Evolutionary conservation across 306 rosid genomes (phyloP).

Genomic region (Boehmeria nivea): DNA sequence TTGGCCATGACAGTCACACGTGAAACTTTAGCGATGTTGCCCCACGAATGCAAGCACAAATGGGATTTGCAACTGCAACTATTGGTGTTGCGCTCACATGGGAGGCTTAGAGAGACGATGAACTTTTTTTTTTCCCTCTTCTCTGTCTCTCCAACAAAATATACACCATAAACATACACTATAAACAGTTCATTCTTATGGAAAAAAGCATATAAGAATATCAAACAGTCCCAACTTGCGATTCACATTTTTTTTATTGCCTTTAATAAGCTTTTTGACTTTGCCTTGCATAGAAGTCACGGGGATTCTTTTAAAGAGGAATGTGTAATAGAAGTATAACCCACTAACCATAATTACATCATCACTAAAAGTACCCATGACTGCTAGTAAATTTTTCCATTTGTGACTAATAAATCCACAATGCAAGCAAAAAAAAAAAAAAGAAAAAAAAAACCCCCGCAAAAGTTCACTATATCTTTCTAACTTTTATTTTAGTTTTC

Average conservation of each 20-base stretch:
- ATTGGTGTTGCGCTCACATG: constrained; percentile 14
- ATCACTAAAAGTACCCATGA: no score
- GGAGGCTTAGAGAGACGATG: no score
- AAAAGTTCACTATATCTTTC: neutral
- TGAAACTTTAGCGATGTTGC: constrained; percentile 43
- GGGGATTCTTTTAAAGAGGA: constrained; percentile 24
- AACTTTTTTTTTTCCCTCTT: no score
- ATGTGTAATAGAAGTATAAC: constrained; percentile 18
- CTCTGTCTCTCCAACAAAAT: no score
- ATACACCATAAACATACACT: constrained; percentile 2
- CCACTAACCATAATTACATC: no score
- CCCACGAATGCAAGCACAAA: constrained; percentile 48
- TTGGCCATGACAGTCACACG: constrained; percentile 31
- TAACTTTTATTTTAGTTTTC: no score
- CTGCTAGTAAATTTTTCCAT: neutral
- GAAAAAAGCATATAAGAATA: no score
- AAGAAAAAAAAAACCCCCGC: neutral
- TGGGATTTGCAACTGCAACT: constrained; percentile 1
- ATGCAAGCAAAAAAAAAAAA: no score
- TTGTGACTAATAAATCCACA: no score
- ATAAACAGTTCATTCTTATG: neutral
- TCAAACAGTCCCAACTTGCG: neutral
- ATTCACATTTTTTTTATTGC: constrained; percentile 22
- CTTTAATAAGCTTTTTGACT: constrained; percentile 35
- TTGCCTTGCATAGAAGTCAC: constrained; percentile 37